Evolutionary conservation across 2,329 filamentous ascomycete genomes (phyloP), one percentile per base, ranked within the genome.

Genomic region (Monosporascus sp.): DNA sequence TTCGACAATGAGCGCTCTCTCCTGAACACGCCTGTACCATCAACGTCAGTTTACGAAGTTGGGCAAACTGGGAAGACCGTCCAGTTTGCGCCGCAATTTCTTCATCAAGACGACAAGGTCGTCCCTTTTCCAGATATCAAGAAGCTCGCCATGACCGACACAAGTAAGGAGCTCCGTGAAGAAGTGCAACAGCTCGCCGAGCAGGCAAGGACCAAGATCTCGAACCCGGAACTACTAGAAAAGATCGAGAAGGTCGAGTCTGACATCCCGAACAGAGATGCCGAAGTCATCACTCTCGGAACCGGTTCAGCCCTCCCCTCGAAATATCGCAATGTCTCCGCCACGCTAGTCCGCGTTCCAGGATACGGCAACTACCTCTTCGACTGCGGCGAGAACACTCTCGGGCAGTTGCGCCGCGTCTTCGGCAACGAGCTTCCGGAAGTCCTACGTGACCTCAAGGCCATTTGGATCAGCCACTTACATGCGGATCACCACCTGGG

Each of bases 401-500:
- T 97, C 8, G 93, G 93, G 11, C 92, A 97, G 68, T 74, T 99
- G 39, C 83, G 83, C 54, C 87, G 94, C 49, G 77, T 89, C 0
- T 93, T 88, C 63, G 78, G 80, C 6, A 74, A 77, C 0, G 77
- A 83, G 5, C 80, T 89, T 58, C 74, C 93, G 27, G 77, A 85
- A n/a, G 78, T 96, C 14, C 75, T 99, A n/a, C 79, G 77, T 54
- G 85, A 95, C 57, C 77, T 99, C 44, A 87, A 86, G 51, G 82
- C 85, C 60, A 86, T 99, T 57, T 96, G 90, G 84, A 94, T 99
- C 71, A 96, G 90, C 69, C 94, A 99, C 72, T 77, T 96, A 57
- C 94, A 99, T 70, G 94, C 94, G 5, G 94, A 99, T 72, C 94
- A 99, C 71, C 94, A 97, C 66, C 80, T 99, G 20, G 94, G 94